Base-by-base conservation (phyloP, 176 grass and related monocot species). In the Eragrostis curvula region DNA sequence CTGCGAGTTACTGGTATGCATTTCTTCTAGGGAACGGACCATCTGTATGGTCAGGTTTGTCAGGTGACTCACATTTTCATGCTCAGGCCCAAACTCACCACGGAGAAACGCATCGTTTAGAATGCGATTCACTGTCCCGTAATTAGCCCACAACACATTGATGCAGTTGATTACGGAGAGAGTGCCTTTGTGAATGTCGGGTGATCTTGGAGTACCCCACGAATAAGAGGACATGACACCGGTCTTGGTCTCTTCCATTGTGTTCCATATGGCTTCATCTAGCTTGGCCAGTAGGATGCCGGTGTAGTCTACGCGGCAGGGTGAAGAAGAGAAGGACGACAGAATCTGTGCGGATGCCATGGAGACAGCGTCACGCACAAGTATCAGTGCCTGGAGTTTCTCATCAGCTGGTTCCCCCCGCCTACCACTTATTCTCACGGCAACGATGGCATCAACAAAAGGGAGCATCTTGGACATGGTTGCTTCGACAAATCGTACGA, bases 381-480 rank as follows among this genome's bases (percentile, higher is more conserved):
- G 32, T 23, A 59, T 15, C 52, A 75, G 73, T 9, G 32, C 36
- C 73, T 15, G 73, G 32, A 58, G 73, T 32, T 58, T 75, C 12
- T 75, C 73, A 2, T 75, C 73, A 9, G 52, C 73, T 59, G 52
- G 24, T 30, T 55, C 52, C 18, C 5, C 52, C 20, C 6, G 18
- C 17, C 25, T 14, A 2, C 1, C 12, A 12, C 5, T 5, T 52
- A 5, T 18, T 21, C 0, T 7, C 50, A 53, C 20, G 23, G 52
- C 18, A 43, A 15, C 51, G 2, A 75, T 12, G 32, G 20, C 20
- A 32, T 42, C 32, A 16, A 75, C 73, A 17, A 75, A 75, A 57
- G 73, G 73, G 32, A 23, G 12, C 73, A 75, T 75, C 52, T 58
- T 75, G 12, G 30, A 42, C 27, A 59, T 23, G 52, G 21, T 27